These are phyloP conservation scores for Symbiodinium pilosum DNA, from an alignment of 73 alveolate species.

Conservation along the genomic window DNA sequence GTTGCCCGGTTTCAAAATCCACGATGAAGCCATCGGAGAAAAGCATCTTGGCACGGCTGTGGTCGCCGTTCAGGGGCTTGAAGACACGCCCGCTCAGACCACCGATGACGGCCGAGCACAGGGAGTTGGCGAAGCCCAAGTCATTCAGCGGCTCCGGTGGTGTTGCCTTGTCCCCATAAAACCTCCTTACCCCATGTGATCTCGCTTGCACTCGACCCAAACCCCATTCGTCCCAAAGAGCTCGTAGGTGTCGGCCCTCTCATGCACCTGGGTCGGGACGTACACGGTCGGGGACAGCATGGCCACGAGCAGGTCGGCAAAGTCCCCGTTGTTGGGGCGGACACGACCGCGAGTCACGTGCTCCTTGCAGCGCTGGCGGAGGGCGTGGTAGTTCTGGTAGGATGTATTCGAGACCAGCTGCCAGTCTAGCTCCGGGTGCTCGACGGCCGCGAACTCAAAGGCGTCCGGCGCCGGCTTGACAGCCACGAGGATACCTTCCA, in stretches of 20 bases:
- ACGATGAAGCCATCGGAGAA: background rate
- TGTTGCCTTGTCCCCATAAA: background rate
- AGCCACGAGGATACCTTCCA: background rate
- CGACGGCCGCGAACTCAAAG: background rate
- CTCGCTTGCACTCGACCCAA: background rate
- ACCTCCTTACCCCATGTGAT: background rate
- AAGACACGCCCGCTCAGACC: background rate
- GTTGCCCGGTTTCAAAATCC: background rate
- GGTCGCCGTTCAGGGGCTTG: background rate
- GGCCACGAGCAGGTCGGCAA: background rate
- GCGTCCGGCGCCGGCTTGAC: background rate
- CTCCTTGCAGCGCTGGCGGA: background rate
- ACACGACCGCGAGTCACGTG: background rate
- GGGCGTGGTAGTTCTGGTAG: background rate
- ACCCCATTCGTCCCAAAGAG: background rate
- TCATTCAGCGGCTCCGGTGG: slow-evolving; percentile 9
- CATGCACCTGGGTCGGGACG: background rate
- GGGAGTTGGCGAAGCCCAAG: background rate
- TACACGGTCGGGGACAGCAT: background rate
- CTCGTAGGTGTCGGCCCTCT: background rate
- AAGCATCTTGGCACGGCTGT: background rate
- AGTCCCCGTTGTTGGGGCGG: background rate
- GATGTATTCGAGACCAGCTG: background rate
- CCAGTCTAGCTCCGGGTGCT: background rate
- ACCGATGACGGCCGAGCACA: background rate